Percentiles rank a stretch among this genome's conserved stretches.
These are phyloP conservation scores for Blastobotrys persicus DNA, from an alignment of 1,139 yeast species.

Conservation along the genomic window DNA sequence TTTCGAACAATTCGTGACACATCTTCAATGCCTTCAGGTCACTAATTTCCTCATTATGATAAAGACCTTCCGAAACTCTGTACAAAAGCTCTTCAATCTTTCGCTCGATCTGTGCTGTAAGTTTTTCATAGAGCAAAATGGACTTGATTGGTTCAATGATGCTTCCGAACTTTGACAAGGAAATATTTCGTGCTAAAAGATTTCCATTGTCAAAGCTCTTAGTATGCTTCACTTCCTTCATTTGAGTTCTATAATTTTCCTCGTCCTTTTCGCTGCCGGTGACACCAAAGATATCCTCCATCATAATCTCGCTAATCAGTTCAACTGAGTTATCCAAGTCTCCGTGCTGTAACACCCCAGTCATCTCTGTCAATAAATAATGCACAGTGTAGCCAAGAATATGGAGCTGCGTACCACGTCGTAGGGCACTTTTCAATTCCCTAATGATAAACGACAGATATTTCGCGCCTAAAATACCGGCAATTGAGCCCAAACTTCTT, in stretches of 20 bases:
- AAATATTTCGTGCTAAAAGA: constrained; percentile 62
- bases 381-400: constrained; percentile 88
- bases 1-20: constrained; percentile 70
- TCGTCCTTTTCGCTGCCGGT: constrained; percentile 95
- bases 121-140: constrained; percentile 59
- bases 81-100: constrained; percentile 77
- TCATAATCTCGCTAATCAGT: constrained; percentile 64
- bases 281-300: constrained; percentile 92
- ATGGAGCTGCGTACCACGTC: constrained; percentile 91
- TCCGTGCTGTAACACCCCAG: constrained; percentile 54
- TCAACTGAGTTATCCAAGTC: constrained; percentile 70
- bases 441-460: constrained; percentile 72
- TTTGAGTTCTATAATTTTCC: constrained; percentile 80
- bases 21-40: constrained; percentile 61
- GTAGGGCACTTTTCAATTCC: constrained; percentile 75
- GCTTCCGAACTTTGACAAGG: constrained; percentile 56
- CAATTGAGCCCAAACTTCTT: constrained; percentile 66
- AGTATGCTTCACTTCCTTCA: constrained; percentile 88
- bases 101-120: constrained; percentile 65
- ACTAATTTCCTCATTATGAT: constrained; percentile 60
- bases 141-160: constrained; percentile 68
- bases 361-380: constrained; percentile 57
- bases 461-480: constrained; percentile 63
- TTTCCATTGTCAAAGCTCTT: constrained; percentile 89
- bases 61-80: constrained; percentile 73